A percentile compares a stretch with the other conserved stretches of the same genome.
These are phyloP conservation scores for Lagerstroemia speciosa DNA, from an alignment of 345 rosid genomes.

Conservation along the genomic window DNA sequence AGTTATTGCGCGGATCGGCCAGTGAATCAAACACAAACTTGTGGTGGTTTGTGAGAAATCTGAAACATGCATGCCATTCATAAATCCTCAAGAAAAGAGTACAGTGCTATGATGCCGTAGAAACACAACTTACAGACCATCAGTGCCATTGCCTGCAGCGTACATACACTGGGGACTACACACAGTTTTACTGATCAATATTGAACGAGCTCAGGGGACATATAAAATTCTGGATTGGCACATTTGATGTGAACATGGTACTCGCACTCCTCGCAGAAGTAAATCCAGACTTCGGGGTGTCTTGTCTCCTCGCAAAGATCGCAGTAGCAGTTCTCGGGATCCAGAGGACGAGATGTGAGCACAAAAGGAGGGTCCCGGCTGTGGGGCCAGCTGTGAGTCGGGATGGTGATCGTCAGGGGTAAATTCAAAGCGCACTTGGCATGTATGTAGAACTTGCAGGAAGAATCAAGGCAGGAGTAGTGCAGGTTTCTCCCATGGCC, in stretches of 20 bases:
- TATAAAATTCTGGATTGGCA: neutral
- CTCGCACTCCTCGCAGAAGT: conserved; percentile 1
- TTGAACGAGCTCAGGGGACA: neutral
- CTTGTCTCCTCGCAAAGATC: neutral
- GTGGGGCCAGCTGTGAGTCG: neutral
- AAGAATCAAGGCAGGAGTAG: neutral
- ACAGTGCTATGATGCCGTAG: too few species aligned
- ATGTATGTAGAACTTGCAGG: neutral
- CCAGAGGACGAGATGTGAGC: neutral
- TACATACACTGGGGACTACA: too few species aligned
- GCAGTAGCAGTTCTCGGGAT: neutral
- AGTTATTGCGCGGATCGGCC: too few species aligned
- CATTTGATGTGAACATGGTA: neutral
- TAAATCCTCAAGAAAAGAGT: too few species aligned
- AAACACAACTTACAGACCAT: too few species aligned
- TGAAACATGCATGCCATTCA: too few species aligned
- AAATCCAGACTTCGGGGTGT: neutral
- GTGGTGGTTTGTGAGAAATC: too few species aligned
- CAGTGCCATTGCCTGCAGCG: too few species aligned
- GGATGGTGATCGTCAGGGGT: neutral
- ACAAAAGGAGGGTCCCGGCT: neutral
- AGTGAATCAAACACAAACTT: too few species aligned
- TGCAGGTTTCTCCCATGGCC: neutral
- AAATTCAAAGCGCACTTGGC: neutral
- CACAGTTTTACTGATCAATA: too few species aligned